Base-by-base conservation (phyloP, 495 filamentous ascomycete species). In the Penicillium manginii region DNA sequence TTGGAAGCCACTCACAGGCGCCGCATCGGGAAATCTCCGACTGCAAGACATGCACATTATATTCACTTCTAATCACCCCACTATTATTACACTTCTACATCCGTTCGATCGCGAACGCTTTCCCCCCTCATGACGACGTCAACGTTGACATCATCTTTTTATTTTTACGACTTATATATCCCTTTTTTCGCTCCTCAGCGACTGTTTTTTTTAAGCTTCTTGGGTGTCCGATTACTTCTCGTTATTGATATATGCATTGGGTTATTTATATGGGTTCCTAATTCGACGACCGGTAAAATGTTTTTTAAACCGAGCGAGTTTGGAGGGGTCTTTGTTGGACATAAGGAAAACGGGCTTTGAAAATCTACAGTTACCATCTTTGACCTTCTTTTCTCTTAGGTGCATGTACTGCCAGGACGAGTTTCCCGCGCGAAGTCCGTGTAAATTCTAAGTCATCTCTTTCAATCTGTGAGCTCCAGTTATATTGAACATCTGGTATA, bases 81-180 rank as follows among this genome's bases (percentile, higher is more conserved):
- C 50, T 33, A 55, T 50, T 40, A 50, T 60, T 62, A 60, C 40
- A 59, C 48, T 61, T 58, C 59, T 56, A 53, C 32, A 26, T 60
- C 40, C 54, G 46, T 58, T 55, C 48, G 26, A 17, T 52, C 40
- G 46, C 63, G 55, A 66, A 55, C 65, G 64, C 65, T 43, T 61
- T 59, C 26, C 11, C 18, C 21, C 9, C 45, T 47, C 22, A 23
- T 47, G 45, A 47, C 45, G 45, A 47, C 15, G 22, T 47, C 62
- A 54, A 70, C 65, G 67, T 68, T 68, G 62, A 58, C 60, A 52
- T 53, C 54, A 32, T 43, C 56, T 50, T 56, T 56, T 59, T 57
- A 31, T 49, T 58, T 60, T 69, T 55, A 67, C 60, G 67, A 70
- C 57, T 62, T 63, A 53, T 60, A 47, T 60, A 62, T 63, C 57